Base-by-base conservation (phyloP, 331 rosid genomes). In the Pyracantha coccinea region DNA sequence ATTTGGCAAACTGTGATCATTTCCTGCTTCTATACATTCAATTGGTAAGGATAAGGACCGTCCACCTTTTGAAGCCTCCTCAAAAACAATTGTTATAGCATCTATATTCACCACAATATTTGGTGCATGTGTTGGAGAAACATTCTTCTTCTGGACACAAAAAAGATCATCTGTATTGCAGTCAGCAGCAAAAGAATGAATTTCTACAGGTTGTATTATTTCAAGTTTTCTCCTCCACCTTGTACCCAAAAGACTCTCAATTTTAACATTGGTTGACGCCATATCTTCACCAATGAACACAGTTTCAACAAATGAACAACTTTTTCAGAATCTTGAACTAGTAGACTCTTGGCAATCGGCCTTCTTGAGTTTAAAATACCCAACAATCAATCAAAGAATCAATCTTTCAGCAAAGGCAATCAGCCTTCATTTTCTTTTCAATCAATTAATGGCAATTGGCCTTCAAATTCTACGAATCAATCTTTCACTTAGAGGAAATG, bases 191-290 rank as follows among this genome's bases (percentile, higher is more conserved):
- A 83, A 95, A 80, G 96, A 95, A 78, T 83, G 88, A 78, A 92
- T 86, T 77, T 89, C 89, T 16, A 95, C 74, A 65, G 97, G 99
- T 82, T 92, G 97, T 71, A 92, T 82, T 65, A 95, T 89, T 83
- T 92, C 97, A 78, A 95, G 83, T 79, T 92, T 95, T 80, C 97
- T 89, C 84, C 92, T 86, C 99, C 99, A 95, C 74, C 96, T 89
- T 88, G n/a, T 38, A 10, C 45, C 3, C 3, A 35, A 8, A 8
- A 35, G 11, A 35, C 3, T 35, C 41, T 35, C 12, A 35, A 35
- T 35, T 11, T 38, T 38, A 10, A 38, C 45, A 38, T 38, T 38
- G 1, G 4, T 38, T 38, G 45, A 38, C 4, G 4, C 14, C 45
- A 3, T 10, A 38, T 38, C 45, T 38, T 38, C 14, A 38, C 45